Conservation (phyloP, 306 rosid species). For the Cucumis hystrix region DNA sequence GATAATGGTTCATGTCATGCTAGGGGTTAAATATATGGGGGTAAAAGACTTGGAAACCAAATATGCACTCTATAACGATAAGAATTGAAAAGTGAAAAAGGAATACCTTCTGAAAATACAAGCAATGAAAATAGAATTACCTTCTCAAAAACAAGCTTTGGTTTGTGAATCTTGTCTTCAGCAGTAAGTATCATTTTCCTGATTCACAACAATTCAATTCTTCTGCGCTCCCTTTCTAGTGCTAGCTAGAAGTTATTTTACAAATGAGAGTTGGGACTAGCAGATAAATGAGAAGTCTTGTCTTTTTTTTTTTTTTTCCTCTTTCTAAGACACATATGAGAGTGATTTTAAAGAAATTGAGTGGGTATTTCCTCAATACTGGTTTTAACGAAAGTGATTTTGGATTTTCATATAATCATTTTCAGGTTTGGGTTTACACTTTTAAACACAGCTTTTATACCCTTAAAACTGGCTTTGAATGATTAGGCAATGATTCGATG, state of each 20-base stretch:
- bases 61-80: not conserved
- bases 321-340: too few species aligned
- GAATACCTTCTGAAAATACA: slow-evolving; percentile 34
- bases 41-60: not conserved
- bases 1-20: not conserved
- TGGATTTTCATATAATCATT: too few species aligned
- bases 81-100: not conserved
- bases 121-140: slow-evolving; percentile 19
- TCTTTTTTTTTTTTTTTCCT: not conserved
- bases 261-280: not conserved
- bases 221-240: not conserved
- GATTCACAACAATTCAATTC: not conserved
- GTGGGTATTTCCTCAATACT: too few species aligned
- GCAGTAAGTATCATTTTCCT: not conserved
- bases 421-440: too few species aligned
- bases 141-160: slow-evolving; percentile 91
- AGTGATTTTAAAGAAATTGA: too few species aligned
- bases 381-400: too few species aligned
- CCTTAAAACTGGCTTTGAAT: too few species aligned
- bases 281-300: not conserved
- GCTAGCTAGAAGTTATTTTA: not conserved
- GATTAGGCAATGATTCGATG: too few species aligned
- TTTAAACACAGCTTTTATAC: too few species aligned
- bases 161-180: slow-evolving; percentile 71
- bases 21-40: not conserved